These are phyloP conservation scores for Talaromyces ruber DNA, from an alignment of 495 filamentous ascomycete genomes.

Conservation along the genomic window DNA sequence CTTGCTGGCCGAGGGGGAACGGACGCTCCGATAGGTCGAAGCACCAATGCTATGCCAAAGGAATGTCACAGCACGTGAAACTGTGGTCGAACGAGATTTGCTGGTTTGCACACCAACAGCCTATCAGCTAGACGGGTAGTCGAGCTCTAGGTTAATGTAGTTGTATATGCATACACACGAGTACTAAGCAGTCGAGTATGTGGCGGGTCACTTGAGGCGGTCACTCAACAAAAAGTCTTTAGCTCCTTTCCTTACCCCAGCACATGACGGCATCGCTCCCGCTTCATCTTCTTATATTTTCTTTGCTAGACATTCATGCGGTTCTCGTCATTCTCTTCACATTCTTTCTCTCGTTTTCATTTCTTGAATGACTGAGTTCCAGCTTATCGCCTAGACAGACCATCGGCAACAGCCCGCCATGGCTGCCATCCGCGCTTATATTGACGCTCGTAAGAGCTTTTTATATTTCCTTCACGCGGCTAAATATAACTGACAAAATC, in stretches of 20 bases:
- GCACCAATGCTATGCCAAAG: neutral
- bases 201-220: slow-evolving; percentile 7
- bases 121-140: neutral
- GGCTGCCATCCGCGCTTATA: slow-evolving; percentile 58
- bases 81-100: neutral
- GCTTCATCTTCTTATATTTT: slow-evolving; percentile 3
- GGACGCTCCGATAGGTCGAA: neutral
- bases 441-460: slow-evolving; percentile 60
- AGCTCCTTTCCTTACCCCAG: neutral
- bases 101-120: neutral
- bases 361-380: neutral
- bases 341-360: slow-evolving; percentile 8
- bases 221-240: slow-evolving; percentile 5
- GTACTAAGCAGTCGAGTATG: slow-evolving; percentile 10
- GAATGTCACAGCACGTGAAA: neutral
- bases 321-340: neutral
- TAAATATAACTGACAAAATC: slow-evolving; percentile 16
- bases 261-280: slow-evolving; percentile 20
- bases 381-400: neutral
- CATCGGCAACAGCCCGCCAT: slow-evolving; percentile 2
- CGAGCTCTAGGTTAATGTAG: neutral
- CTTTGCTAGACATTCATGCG: slow-evolving; percentile 7
- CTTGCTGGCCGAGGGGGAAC: neutral
- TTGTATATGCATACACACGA: no score
- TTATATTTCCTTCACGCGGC: neutral